Evolutionary conservation across 768 basidiomycete species (phyloP).

Genomic region (Hygrocybe coccinea): DNA sequence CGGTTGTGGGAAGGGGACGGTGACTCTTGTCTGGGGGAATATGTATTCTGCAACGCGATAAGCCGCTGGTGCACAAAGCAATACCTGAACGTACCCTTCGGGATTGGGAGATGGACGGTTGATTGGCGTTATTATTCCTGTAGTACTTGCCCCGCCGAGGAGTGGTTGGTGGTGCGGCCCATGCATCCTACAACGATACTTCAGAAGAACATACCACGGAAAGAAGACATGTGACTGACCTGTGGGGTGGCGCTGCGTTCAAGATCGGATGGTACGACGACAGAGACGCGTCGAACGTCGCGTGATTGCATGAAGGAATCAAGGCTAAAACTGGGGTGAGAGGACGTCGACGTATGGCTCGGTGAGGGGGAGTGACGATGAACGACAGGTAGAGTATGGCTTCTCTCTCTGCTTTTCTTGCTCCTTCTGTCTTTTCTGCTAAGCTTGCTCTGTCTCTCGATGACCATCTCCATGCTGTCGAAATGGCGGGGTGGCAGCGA

Average conservation of each 20-base stretch:
- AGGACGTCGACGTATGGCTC: slow-evolving; percentile 37
- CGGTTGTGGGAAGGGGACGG: slow-evolving; percentile 28
- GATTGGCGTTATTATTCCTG: slow-evolving; percentile 45
- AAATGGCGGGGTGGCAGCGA: slow-evolving; percentile 50
- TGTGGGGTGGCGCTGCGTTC: slow-evolving; percentile 27
- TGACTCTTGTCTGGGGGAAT: slow-evolving; percentile 33
- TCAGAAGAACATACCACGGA: slow-evolving; percentile 12
- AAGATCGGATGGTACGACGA: slow-evolving; percentile 28
- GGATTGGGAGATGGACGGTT: slow-evolving; percentile 25
- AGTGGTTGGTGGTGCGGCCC: slow-evolving; percentile 39
- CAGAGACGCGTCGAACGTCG: slow-evolving; percentile 43
- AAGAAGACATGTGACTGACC: slow-evolving; percentile 38
- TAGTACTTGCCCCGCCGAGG: slow-evolving; percentile 62
- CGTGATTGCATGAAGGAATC: slow-evolving; percentile 53
- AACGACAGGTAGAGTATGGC: slow-evolving; percentile 20
- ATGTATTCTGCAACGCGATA: slow-evolving; percentile 1
- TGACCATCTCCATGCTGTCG: slow-evolving; percentile 73
- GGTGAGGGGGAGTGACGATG: slow-evolving; percentile 50
- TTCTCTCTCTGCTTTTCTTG: slow-evolving; percentile 38
- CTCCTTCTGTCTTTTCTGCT: slow-evolving; percentile 49
- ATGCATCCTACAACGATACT: slow-evolving; percentile 17
- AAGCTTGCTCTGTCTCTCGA: slow-evolving; percentile 67
- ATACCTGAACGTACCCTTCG: slow-evolving; percentile 25
- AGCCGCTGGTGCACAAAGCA: neutral
- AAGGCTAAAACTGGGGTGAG: slow-evolving; percentile 38